Evolutionary conservation across 2,329 filamentous ascomycete species (phyloP).

Genomic region (Aspergillus brunneoviolaceus): DNA sequence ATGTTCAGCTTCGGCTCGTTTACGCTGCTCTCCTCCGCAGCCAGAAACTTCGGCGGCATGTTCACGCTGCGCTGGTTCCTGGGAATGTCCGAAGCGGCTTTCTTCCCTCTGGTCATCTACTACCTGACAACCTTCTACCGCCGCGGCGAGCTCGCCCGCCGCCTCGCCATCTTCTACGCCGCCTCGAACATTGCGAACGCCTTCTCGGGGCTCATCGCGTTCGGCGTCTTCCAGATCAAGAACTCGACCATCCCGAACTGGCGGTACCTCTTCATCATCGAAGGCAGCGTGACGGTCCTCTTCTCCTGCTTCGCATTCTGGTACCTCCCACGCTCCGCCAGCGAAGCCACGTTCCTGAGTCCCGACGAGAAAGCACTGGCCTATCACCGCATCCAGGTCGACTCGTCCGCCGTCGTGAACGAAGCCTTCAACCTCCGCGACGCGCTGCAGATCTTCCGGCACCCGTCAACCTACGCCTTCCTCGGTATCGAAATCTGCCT

Average conservation of each 20-base stretch:
- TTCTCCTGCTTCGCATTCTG: slow-evolving; percentile 65
- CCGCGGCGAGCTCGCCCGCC: slow-evolving; percentile 67
- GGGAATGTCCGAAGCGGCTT: slow-evolving; percentile 66
- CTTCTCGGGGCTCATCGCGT: slow-evolving; percentile 61
- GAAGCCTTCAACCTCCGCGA: slow-evolving; percentile 56
- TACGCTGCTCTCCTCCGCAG: slow-evolving; percentile 59
- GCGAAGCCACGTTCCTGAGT: slow-evolving; percentile 64
- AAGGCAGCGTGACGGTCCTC: slow-evolving; percentile 59
- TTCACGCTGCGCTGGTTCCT: slow-evolving; percentile 69
- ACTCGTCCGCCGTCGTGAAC: slow-evolving; percentile 66
- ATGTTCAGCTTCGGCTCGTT: slow-evolving; percentile 68
- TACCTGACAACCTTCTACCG: slow-evolving; percentile 68
- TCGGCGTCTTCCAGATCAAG: slow-evolving; percentile 61
- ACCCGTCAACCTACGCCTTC: slow-evolving; percentile 56
- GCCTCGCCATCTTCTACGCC: slow-evolving; percentile 73
- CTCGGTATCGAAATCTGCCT: slow-evolving; percentile 59
- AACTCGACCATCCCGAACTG: slow-evolving; percentile 50
- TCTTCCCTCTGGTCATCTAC: slow-evolving; percentile 69
- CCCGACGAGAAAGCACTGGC: slow-evolving; percentile 67
- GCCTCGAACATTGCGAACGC: slow-evolving; percentile 72
- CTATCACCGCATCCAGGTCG: slow-evolving; percentile 71
- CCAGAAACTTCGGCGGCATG: slow-evolving; percentile 62
- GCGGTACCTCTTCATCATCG: slow-evolving; percentile 57
- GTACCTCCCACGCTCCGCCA: slow-evolving; percentile 66
- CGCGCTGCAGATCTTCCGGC: slow-evolving; percentile 54